A percentile compares a stretch with the other conserved stretches of the same genome.
phyloP scores from a whole-genome alignment of 2,329 filamentous ascomycete genomes.

The Aspergillus awamori region DNA sequence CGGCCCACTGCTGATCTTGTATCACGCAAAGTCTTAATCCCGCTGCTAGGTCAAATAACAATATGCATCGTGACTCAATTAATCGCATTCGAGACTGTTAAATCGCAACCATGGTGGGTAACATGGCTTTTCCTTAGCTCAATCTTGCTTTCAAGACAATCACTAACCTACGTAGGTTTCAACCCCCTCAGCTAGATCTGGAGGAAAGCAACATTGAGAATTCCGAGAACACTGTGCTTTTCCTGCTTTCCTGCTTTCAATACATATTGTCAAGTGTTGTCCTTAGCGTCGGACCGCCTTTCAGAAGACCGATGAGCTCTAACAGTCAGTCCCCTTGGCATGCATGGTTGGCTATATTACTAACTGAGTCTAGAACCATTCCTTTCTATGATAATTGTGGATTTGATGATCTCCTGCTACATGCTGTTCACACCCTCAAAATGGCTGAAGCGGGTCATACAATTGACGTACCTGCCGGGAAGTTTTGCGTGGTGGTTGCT shows the following conservation, averaged over 20 bases:
- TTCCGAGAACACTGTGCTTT: conserved; percentile 89
- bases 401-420: conserved; percentile 70
- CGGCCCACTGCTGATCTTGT: conserved; percentile 90
- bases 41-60: conserved; percentile 83
- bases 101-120: conserved; percentile 73
- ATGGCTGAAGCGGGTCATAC: conserved; percentile 75
- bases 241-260: conserved; percentile 88
- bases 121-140: not conserved
- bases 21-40: conserved; percentile 86
- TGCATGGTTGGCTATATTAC: not conserved
- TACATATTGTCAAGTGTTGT: conserved; percentile 91
- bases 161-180: conserved; percentile 60
- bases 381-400: conserved; percentile 71
- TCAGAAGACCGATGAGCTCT: conserved; percentile 74
- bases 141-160: not conserved
- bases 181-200: conserved; percentile 74
- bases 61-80: conserved; percentile 79
- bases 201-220: conserved; percentile 86
- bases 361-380: conserved; percentile 68
- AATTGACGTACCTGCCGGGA: conserved; percentile 75
- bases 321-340: conserved; percentile 65
- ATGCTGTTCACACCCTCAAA: conserved; percentile 76
- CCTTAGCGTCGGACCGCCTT: conserved; percentile 87
- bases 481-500: conserved; percentile 75
- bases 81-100: conserved; percentile 72